Evolutionary conservation across 176 grass and related monocot species (phyloP).

Genomic region (Oryza rufipogon): DNA sequence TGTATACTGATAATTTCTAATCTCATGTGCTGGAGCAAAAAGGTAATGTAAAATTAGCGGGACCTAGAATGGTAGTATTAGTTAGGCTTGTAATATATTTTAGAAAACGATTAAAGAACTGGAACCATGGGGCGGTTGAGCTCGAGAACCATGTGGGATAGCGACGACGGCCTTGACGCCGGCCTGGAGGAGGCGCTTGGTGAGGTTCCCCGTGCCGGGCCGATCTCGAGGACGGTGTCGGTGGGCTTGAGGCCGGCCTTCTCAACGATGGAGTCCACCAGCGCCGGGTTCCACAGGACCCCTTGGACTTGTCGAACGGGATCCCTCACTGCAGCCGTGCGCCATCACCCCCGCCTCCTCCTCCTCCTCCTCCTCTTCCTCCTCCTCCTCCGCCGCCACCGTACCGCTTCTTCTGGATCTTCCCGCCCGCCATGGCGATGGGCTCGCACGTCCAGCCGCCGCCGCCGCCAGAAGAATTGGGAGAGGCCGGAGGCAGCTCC

Average conservation of each 20-base stretch:
- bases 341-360: slow-evolving; percentile 17
- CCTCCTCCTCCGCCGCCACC: background rate
- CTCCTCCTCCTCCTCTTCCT: slow-evolving; percentile 16
- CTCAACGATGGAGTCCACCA: slow-evolving; percentile 83
- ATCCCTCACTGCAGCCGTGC: slow-evolving; percentile 65
- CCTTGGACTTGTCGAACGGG: slow-evolving; percentile 97
- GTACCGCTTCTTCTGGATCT: slow-evolving; percentile 83
- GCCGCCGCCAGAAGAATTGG: background rate
- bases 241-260: slow-evolving; percentile 94
- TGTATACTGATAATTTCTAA: too few species aligned
- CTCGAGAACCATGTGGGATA: slow-evolving; percentile 50
- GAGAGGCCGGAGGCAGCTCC: background rate
- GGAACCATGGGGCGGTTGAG: slow-evolving; percentile 93
- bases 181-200: slow-evolving; percentile 81
- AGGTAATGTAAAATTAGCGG: too few species aligned
- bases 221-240: slow-evolving; percentile 94
- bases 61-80: too few species aligned
- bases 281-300: slow-evolving; percentile 76
- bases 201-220: slow-evolving; percentile 93
- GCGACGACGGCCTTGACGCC: slow-evolving; percentile 84
- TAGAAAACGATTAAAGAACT: too few species aligned
- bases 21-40: too few species aligned
- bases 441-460: background rate
- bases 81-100: too few species aligned
- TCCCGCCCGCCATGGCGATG: slow-evolving; percentile 69